Conservation (phyloP, 306 rosid genomes). For the Dryas drummondii region DNA sequence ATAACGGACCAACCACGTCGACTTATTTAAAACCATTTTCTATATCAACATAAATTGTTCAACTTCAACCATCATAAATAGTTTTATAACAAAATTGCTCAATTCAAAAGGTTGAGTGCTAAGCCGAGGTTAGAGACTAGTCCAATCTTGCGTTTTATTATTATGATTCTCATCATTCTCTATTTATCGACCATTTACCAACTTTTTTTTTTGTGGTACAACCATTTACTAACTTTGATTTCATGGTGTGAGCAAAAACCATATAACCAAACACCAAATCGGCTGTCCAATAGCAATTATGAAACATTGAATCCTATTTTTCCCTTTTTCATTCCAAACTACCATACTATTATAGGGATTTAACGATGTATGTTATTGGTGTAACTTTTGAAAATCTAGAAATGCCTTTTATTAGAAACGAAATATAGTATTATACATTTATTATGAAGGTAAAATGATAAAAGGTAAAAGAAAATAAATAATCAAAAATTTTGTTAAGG, state of each 20-base stretch:
- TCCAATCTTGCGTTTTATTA: not conserved
- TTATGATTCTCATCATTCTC: not conserved
- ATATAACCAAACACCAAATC: not conserved
- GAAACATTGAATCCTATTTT: not conserved
- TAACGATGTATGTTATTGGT: too few relatives aligned
- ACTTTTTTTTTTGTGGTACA: not conserved
- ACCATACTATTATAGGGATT: too few relatives aligned
- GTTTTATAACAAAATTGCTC: too few relatives aligned
- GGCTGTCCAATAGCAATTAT: not conserved
- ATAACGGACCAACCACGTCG: slow-evolving; percentile 25
- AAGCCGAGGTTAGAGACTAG: not conserved
- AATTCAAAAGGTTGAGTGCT: too few relatives aligned
- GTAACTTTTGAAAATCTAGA: too few relatives aligned
- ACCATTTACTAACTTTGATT: not conserved
- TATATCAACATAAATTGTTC: too few relatives aligned
- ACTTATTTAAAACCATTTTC: not conserved
- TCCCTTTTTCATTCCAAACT: too few relatives aligned
- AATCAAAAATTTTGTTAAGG: too few relatives aligned
- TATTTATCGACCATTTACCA: not conserved
- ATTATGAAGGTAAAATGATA: not conserved
- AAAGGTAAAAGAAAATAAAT: too few relatives aligned
- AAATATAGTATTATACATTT: not conserved
- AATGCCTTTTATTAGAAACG: too few relatives aligned
- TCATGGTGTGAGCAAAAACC: slow-evolving; percentile 1
- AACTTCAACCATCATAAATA: too few relatives aligned